phyloP scores from a whole-genome alignment of 2,329 filamentous ascomycete species.

The Penicillium occitanis region DNA sequence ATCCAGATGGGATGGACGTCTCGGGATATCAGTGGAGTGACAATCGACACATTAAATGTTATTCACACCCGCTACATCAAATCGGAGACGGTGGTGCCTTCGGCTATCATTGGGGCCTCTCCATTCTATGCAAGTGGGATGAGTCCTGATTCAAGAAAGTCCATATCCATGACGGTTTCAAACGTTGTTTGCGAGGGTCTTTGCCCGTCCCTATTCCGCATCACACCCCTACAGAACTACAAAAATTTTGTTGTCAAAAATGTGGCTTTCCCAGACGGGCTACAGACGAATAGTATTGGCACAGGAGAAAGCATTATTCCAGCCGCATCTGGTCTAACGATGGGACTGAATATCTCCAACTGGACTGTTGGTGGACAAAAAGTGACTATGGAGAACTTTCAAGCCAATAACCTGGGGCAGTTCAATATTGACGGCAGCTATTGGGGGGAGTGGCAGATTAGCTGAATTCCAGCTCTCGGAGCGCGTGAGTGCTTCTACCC shows the following conservation, averaged over 20 bases:
- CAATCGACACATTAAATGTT: conserved; percentile 22
- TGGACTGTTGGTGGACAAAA: neutral
- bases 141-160: neutral
- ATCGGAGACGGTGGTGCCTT: neutral
- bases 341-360: neutral
- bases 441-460: neutral
- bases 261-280: neutral
- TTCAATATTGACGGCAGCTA: neutral
- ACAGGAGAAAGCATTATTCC: neutral
- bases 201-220: conserved; percentile 11
- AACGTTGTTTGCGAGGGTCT: conserved; percentile 14
- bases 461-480: neutral
- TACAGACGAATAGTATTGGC: neutral
- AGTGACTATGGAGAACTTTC: neutral
- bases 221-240: conserved; percentile 1
- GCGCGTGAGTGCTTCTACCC: neutral
- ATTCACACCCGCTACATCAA: conserved; percentile 13
- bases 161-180: conserved; percentile 9
- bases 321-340: neutral
- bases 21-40: conserved; percentile 31
- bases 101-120: conserved; percentile 9
- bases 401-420: neutral
- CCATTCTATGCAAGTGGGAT: neutral
- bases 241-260: neutral
- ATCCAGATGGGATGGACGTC: conserved; percentile 38